These are phyloP conservation scores for Quercus ilex DNA, from an alignment of 306 rosid genomes.

Conservation along the genomic window DNA sequence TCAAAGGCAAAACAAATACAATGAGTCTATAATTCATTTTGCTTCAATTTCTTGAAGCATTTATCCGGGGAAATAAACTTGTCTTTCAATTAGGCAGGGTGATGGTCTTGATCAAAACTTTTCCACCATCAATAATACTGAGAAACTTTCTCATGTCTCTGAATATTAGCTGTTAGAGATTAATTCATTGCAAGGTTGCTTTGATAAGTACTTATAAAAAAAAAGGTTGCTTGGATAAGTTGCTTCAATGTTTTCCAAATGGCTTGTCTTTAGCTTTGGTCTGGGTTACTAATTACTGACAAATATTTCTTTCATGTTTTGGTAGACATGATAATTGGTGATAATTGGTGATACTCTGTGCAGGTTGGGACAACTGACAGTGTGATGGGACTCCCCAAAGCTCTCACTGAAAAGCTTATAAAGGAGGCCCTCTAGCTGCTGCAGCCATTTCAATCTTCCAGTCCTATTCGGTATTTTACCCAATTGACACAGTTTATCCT, in stretches of 20 bases:
- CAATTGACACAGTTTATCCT: not conserved
- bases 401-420: conserved; percentile 66
- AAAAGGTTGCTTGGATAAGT: not conserved
- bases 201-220: too few species aligned
- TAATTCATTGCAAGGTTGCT: too few species aligned
- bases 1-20: not conserved
- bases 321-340: not conserved
- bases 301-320: not conserved
- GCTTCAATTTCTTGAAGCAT: not conserved
- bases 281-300: not conserved
- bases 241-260: not conserved
- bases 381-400: conserved; percentile 95
- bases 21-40: not conserved
- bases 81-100: not conserved
- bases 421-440: conserved; percentile 55
- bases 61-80: not conserved
- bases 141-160: not conserved
- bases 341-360: conserved; percentile 25
- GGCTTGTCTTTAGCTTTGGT: not conserved
- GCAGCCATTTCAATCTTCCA: conserved; percentile 1
- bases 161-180: not conserved
- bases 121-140: not conserved
- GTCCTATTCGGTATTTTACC: conserved; percentile 15
- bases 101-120: not conserved
- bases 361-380: conserved; percentile 96